A percentile compares a stretch with the other conserved stretches of the same genome.
Conservation (phyloP, 305 asterid species). For the Fraxinus paxiana region DNA sequence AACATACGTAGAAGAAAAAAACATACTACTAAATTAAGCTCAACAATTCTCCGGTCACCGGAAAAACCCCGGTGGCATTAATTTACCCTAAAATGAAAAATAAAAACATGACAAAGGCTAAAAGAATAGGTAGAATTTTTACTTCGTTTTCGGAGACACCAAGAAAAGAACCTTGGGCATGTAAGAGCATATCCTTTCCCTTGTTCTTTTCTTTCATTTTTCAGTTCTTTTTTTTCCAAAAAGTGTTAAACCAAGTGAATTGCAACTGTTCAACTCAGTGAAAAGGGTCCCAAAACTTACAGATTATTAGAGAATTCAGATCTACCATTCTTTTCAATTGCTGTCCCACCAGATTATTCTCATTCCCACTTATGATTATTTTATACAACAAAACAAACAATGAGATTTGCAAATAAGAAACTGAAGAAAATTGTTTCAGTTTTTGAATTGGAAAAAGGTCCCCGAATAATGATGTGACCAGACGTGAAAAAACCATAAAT, state of each 20-base stretch:
- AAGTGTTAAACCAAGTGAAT: background rate
- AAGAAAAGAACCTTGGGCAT: slow-evolving; percentile 17
- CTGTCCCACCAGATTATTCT: background rate
- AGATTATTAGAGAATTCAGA: slow-evolving; percentile 14
- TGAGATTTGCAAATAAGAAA: slow-evolving; percentile 2
- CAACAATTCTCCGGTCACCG: background rate
- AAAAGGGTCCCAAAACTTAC: slow-evolving; percentile 15
- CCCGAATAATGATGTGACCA: slow-evolving; percentile 52
- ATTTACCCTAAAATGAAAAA: background rate
- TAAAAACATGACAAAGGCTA: background rate
- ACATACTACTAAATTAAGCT: background rate
- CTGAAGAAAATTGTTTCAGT: slow-evolving; percentile 19
- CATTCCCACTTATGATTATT: background rate
- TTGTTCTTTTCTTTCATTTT: background rate
- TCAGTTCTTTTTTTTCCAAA: background rate
- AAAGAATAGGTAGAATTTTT: slow-evolving; percentile 12
- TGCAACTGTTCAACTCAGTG: background rate
- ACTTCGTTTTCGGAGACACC: slow-evolving; percentile 20
- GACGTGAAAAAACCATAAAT: slow-evolving; percentile 33
- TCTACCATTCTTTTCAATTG: slow-evolving; percentile 15
- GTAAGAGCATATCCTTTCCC: slow-evolving; percentile 29
- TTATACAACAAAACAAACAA: background rate
- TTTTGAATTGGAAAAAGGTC: slow-evolving; percentile 4
- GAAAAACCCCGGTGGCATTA: background rate
- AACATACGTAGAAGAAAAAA: background rate